Evolutionary conservation across 345 rosid genomes (phyloP).

Genomic region (Syzygium aromaticum): DNA sequence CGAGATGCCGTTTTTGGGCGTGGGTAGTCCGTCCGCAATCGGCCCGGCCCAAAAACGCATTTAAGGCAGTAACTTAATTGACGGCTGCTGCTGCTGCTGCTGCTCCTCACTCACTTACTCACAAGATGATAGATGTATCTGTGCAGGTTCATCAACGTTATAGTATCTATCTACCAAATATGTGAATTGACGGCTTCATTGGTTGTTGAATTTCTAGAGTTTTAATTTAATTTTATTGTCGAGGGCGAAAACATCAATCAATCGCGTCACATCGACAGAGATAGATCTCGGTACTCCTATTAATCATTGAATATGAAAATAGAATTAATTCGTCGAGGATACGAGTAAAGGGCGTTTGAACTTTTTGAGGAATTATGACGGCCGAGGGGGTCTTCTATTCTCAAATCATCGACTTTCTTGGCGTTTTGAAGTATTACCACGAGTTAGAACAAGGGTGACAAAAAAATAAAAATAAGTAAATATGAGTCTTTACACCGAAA

Average conservation of each 20-base stretch:
- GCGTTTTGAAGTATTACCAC: rapidly evolving
- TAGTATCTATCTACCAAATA: neutral
- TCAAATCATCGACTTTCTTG: neutral
- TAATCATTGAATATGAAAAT: neutral
- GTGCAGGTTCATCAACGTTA: neutral
- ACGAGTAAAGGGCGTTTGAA: too few species aligned
- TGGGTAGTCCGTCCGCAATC: neutral
- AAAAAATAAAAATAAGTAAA: too few species aligned
- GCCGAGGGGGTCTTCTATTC: neutral
- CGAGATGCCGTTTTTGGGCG: neutral
- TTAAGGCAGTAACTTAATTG: too few species aligned
- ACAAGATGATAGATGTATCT: neutral
- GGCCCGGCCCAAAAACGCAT: neutral
- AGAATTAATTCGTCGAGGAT: too few species aligned
- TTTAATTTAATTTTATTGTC: neutral
- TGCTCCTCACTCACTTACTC: neutral
- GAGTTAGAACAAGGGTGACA: neutral
- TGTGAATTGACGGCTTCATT: neutral
- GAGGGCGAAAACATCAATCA: neutral
- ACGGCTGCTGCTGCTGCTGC: neutral
- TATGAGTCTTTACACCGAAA: neutral
- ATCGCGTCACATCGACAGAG: neutral
- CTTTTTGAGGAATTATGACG: rapidly evolving
- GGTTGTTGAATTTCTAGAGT: neutral
- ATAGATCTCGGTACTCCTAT: neutral